Base-by-base conservation (phyloP, 164 flowering plant species). In the Echeveria elegans region DNA sequence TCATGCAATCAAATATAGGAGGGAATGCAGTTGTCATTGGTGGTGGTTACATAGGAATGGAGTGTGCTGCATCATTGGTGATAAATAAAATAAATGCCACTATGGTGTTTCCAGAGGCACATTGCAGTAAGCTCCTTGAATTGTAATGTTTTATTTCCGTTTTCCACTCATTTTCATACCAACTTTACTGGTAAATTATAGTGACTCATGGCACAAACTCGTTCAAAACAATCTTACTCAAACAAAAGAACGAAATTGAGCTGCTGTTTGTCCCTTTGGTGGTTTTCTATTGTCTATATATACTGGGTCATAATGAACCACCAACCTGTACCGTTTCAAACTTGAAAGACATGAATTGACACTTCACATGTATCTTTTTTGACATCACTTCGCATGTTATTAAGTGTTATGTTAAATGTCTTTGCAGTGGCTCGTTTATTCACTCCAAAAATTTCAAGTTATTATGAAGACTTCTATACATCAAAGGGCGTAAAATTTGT, bases 351-450 rank as follows among this genome's bases (percentile, higher is more conserved):
- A 6, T n/a, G 56, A 21, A 50, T n/a, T 18, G 56, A 21, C 56
- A 50, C 3, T 1, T 50, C 41, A n/a, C 26, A 21, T 53, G 24
- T 24, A n/a, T n/a, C n/a, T n/a, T n/a, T n/a, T n/a, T n/a, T n/a
- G n/a, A n/a, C n/a, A n/a, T n/a, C 37, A 34, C 37, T 34, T 3
- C 37, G 48, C 19, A 43, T 11, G 32, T 28, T 56, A 23, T 6
- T 0, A 53, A 23, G 16, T 53, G 11, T 53, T 26, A 23, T 53
- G 21, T 10, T 50, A 65, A 70, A 62, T 47, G 48, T 72, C 69
- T 74, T 69, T 72, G 63, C 81, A 94, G 99, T 94, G 96, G 89
- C 88, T 11, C 95, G 96, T 29, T 78, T 94, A 43, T 94, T 94
- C 78, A 89, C 96, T 1, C 81, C 89, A 28, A 86, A 88, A 75